A percentile compares a stretch with the other conserved stretches of the same genome.
Evolutionary conservation across 2,329 filamentous ascomycete species (phyloP).

Genomic region (Arthrobotrys musiformis): DNA sequence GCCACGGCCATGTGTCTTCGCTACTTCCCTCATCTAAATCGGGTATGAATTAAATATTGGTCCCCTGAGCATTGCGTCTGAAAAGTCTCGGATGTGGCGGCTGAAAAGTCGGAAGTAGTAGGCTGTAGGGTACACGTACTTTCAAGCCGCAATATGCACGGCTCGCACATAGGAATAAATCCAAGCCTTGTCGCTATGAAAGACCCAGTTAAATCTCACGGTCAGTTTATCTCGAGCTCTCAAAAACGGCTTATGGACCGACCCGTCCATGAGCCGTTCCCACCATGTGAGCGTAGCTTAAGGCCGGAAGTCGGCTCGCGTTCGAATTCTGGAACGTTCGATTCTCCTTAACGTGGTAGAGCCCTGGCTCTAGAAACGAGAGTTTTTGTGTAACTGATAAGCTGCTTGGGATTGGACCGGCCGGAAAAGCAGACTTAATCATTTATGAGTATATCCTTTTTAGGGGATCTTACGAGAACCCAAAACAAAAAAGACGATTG

Average conservation of each 20-base stretch:
- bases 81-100: background rate
- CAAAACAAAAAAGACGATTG: too few relatives aligned
- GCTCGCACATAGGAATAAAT: slow-evolving; percentile 1
- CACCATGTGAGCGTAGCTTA: background rate
- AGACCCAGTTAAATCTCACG: background rate
- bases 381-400: background rate
- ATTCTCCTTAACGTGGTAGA: background rate
- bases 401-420: too few relatives aligned
- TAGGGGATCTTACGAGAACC: too few relatives aligned
- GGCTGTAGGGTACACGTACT: background rate
- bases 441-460: too few relatives aligned
- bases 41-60: too few relatives aligned
- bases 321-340: too few relatives aligned
- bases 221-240: background rate
- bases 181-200: background rate
- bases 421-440: too few relatives aligned
- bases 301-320: background rate
- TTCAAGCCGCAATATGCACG: background rate
- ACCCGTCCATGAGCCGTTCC: background rate
- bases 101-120: background rate
- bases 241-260: background rate
- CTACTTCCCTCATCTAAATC: too few relatives aligned
- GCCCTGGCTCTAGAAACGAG: background rate
- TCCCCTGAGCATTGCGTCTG: background rate
- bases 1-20: too few relatives aligned